phyloP scores from a whole-genome alignment of 2,329 filamentous ascomycete species.

The Phialophora chinensis region DNA sequence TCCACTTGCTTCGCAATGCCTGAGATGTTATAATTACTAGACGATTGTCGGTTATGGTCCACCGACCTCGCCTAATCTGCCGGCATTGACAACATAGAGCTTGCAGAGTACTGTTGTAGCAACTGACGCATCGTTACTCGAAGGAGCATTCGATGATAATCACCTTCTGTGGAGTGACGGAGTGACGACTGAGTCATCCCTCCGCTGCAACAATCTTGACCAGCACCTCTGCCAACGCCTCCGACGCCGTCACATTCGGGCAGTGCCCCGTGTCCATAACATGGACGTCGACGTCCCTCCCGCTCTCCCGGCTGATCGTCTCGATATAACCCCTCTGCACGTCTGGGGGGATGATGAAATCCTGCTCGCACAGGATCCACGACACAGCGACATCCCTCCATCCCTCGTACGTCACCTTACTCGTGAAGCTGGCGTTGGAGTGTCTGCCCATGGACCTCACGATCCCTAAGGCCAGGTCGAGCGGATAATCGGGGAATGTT shows the following conservation, averaged over 20 bases:
- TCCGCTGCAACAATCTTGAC: constrained; percentile 7
- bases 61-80: too few relatives aligned
- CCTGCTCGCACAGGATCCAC: constrained; percentile 44
- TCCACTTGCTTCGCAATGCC: too few relatives aligned
- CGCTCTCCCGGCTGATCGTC: constrained; percentile 41
- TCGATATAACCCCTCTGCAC: constrained; percentile 44
- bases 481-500: not conserved
- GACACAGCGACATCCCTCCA: constrained; percentile 46
- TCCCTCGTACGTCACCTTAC: constrained; percentile 43
- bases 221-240: constrained; percentile 35
- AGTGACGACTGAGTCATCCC: not conserved
- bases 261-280: constrained; percentile 43
- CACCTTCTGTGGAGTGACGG: too few relatives aligned
- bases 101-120: too few relatives aligned
- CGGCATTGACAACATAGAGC: too few relatives aligned
- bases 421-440: constrained; percentile 42
- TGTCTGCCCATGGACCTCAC: constrained; percentile 37
- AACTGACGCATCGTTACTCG: too few relatives aligned
- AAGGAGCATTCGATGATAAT: too few relatives aligned
- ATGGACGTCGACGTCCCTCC: constrained; percentile 44
- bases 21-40: too few relatives aligned
- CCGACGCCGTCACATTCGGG: constrained; percentile 40
- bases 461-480: constrained; percentile 34
- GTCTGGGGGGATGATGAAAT: constrained; percentile 41
- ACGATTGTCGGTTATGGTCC: too few relatives aligned